Conservation (phyloP, 768 basidiomycete species). For the Calocybe gangraenosa region DNA sequence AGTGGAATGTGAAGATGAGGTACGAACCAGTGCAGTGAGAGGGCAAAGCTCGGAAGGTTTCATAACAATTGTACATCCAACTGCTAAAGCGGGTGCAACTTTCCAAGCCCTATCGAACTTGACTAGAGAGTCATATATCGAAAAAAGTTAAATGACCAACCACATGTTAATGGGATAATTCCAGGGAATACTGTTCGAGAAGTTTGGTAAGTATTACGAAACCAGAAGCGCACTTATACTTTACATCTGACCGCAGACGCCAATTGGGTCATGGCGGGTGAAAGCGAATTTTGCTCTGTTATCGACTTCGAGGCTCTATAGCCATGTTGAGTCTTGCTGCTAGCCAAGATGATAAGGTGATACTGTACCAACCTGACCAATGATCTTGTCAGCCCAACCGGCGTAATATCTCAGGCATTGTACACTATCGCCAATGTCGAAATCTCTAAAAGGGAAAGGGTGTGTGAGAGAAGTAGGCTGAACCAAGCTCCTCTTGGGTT, state of each 20-base stretch:
- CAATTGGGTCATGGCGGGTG: conserved; percentile 86
- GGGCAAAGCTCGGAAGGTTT: conserved; percentile 90
- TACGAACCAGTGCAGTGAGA: conserved; percentile 69
- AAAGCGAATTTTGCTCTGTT: conserved; percentile 79
- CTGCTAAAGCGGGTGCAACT: conserved; percentile 86
- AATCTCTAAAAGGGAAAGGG: conserved; percentile 46
- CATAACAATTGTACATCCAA: conserved; percentile 92
- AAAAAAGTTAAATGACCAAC: conserved; percentile 30
- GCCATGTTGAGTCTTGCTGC: neutral
- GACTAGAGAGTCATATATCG: neutral
- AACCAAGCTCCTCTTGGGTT: too few relatives aligned
- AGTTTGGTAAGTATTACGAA: conserved; percentile 1
- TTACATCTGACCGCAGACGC: conserved; percentile 93
- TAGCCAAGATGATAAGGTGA: neutral
- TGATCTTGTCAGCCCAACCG: conserved; percentile 94
- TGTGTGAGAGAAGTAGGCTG: neutral
- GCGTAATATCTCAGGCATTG: conserved; percentile 88
- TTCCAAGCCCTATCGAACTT: conserved; percentile 70
- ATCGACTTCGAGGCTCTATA: conserved; percentile 76
- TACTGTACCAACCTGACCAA: conserved; percentile 66
- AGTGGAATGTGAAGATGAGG: neutral
- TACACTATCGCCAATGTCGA: conserved; percentile 75
- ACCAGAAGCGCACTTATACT: conserved; percentile 11
- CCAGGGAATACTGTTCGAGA: conserved; percentile 71
- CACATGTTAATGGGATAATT: conserved; percentile 91